Evolutionary conservation across 2,329 filamentous ascomycete genomes (phyloP), one percentile per base, ranked within the genome.

Genomic region (Purpureocillium takamizusanense): DNA sequence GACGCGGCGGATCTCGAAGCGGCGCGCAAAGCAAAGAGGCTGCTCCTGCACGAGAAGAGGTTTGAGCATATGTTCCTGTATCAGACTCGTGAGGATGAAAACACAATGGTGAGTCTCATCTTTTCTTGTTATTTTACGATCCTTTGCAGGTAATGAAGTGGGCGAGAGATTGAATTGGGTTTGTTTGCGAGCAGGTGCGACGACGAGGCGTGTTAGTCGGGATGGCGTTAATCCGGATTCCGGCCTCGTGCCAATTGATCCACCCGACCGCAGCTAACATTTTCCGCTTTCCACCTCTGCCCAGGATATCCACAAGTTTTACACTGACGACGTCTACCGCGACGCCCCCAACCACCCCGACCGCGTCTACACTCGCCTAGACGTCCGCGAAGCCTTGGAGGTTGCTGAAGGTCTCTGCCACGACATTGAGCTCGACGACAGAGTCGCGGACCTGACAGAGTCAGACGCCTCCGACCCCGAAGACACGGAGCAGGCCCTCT

Each of bases 281-380:
- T 50, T 51, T 47, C 31, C 34, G 15, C 4, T 2, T 15, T 5
- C 21, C 21, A 48, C 31, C 34, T 16, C 4, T 2, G n/a, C 6
- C 21, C 21, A 48, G 47, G 18, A 48, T 28, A 38, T 50, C 16
- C 47, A 48, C 44, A 21, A 29, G n/a, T 51, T 46, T 37, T 50
- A 47, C 37, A 17, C 17, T 4, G 25, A 42, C 16, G 10, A 14
- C 27, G n/a, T 23, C 31, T 51, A 38, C 38, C 27, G 11, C 29
- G n/a, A 23, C 33, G 43, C 48, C 32, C 43, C 42, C 18, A 27
- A 32, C 16, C 42, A 48, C 32, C 43, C 45, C 4, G 18, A 27
- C 33, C 39, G 32, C 33, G 42, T 35, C 35, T 42, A 42, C 38
- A 25, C 21, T 10, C 21, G 21, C 21, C 21, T 25, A 25, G 21